phyloP scores from a whole-genome alignment of 2,329 filamentous ascomycete species.

The Triangularia verruculosa region DNA sequence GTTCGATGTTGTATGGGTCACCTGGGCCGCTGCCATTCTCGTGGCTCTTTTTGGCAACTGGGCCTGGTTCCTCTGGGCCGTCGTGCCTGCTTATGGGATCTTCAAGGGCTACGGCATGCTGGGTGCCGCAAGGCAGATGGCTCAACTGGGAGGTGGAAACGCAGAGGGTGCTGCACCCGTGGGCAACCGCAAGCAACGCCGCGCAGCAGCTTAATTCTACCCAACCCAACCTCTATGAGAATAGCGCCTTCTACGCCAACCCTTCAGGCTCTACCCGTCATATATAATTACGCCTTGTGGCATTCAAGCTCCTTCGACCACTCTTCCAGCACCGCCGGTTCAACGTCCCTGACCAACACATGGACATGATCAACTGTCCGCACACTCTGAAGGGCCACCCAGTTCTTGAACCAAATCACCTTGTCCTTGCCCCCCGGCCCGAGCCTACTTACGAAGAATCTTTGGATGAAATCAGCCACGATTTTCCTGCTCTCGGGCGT shows the following conservation, averaged over 20 bases:
- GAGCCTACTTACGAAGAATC: conserved; percentile 62
- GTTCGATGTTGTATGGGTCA: conserved; percentile 96
- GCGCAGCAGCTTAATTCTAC: conserved; percentile 44
- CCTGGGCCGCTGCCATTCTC: conserved; percentile 72
- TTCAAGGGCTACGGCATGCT: conserved; percentile 55
- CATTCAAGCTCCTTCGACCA: conserved; percentile 51
- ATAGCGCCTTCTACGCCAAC: background rate
- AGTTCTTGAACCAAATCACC: conserved; percentile 91
- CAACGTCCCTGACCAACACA: conserved; percentile 60
- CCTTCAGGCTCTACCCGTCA: background rate
- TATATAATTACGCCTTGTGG: conserved; percentile 28
- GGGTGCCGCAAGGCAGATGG: conserved; percentile 53
- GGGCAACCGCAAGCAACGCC: conserved; percentile 53
- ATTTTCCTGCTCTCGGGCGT: conserved; percentile 61
- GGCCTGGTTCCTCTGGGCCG: conserved; percentile 57
- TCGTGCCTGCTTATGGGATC: conserved; percentile 54
- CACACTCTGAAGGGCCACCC: conserved; percentile 83
- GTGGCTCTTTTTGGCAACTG: conserved; percentile 78
- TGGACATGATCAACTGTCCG: conserved; percentile 88
- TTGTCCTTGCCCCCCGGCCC: conserved; percentile 46
- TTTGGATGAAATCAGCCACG: conserved; percentile 67
- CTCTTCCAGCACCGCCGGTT: conserved; percentile 48
- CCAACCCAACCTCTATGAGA: background rate
- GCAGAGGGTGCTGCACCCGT: conserved; percentile 37
- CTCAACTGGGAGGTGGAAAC: conserved; percentile 43